Base-by-base conservation (phyloP, 1,284 basidiomycete genomes). In the Hemileia vastatrix region DNA sequence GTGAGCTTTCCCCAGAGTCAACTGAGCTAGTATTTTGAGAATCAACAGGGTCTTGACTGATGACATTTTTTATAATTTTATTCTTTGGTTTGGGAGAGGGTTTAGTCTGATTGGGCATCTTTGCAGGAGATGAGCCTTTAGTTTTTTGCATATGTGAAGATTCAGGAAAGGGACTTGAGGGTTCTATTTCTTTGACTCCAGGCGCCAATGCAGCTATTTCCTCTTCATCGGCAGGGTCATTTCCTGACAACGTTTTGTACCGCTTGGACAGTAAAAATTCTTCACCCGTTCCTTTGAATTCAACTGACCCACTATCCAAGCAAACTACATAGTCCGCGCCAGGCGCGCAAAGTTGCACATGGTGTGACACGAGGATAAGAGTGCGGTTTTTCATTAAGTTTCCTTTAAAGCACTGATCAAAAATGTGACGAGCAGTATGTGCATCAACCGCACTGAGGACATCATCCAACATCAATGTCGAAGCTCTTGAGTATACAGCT, bases 401-500 rank as follows among this genome's bases (percentile, higher is more conserved):
- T 9, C 92, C 92, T 69, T 84, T 84, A 33, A 95, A 78, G 69
- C 90, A 94, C 68, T 89, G 79, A 64, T 85, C 78, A 77, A 85
- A 90, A 15, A 95, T 80, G 68, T 91, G 87, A 65, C 87, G 82
- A 6, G 90, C 88, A 4, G 91, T 93, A 70, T 92, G 90, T 77
- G 89, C 88, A 75, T 94, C 90, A 6, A 94, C 88, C 1, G 90
- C 89, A 0, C 87, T 86, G 11, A 94, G 79, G 57, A 93, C 88
- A 71, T 98, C 94, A 70, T 98, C 94, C 45, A 97, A 79, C 49
- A 95, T 80, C 0, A 97, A 77, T 23, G 88, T 79, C 0, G 86
- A 86, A 6, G 94, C 93, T 31, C 90, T 82, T 57, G 89, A 93
- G 77, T 97, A 98, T 24, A 97, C 84, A 1, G 94, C 93, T 61